A percentile compares a stretch with the other conserved stretches of the same genome.
Evolutionary conservation across 164 flowering plant genomes (phyloP).

Genomic region (Piper betle): DNA sequence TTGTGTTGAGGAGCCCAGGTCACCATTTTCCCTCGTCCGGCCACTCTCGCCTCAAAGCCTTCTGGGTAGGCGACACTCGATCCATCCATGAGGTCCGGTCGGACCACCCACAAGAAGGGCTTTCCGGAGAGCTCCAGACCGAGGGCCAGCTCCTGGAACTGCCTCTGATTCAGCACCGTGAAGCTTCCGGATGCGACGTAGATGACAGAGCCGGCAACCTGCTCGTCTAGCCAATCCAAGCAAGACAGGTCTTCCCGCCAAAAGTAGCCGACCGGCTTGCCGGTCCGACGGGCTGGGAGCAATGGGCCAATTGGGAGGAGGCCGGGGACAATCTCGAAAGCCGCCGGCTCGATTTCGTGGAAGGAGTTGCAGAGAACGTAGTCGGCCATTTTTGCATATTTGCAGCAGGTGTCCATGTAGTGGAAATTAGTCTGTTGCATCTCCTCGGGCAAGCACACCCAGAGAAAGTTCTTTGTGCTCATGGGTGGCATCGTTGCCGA

Average conservation of each 20-base stretch:
- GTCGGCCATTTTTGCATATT: not conserved
- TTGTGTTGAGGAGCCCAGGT: constrained; percentile 2
- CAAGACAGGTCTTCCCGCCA: not conserved
- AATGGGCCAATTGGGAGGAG: not conserved
- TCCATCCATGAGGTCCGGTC: not conserved
- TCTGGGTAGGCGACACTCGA: not conserved
- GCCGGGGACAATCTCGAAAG: not conserved
- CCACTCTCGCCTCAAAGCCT: constrained; percentile 1
- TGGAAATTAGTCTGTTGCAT: not conserved
- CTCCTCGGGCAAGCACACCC: not conserved
- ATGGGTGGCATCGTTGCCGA: not conserved
- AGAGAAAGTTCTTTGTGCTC: not conserved
- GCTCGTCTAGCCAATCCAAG: not conserved
- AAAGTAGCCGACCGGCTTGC: not conserved
- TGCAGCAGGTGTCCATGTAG: not conserved
- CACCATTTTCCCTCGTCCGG: not conserved
- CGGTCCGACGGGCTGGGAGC: not conserved
- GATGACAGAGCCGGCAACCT: not conserved
- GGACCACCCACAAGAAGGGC: not conserved
- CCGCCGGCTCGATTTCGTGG: not conserved
- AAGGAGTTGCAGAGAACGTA: constrained; percentile 1
- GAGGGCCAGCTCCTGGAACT: not conserved
- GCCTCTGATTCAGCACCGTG: not conserved
- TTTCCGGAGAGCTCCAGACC: not conserved
- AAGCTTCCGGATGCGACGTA: not conserved